Percentiles rank a stretch among this genome's conserved stretches.
These are phyloP conservation scores for Ampelomyces quisqualis DNA, from an alignment of 2,329 filamentous ascomycete genomes.

Conservation along the genomic window DNA sequence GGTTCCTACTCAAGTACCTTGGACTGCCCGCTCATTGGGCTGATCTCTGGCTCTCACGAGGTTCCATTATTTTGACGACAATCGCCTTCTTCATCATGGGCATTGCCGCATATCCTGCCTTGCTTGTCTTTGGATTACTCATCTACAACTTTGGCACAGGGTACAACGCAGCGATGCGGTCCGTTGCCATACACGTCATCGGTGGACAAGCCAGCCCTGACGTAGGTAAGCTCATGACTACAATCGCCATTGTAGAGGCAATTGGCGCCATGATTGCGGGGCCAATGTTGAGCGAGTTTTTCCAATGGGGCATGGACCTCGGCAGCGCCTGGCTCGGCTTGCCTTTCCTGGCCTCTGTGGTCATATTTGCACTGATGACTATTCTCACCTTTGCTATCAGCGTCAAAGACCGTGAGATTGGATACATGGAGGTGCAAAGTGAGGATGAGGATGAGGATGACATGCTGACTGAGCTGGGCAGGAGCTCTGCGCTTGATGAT, in stretches of 20 bases:
- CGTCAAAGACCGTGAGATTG: conserved; percentile 22
- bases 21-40: conserved; percentile 44
- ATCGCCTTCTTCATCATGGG: conserved; percentile 51
- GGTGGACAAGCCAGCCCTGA: conserved; percentile 47
- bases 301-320: conserved; percentile 50
- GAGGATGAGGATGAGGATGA: conserved; percentile 22
- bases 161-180: conserved; percentile 50
- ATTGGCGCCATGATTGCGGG: conserved; percentile 52
- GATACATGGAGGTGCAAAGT: conserved; percentile 22
- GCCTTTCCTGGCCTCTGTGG: conserved; percentile 41
- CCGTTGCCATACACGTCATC: conserved; percentile 51
- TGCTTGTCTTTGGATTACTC: conserved; percentile 49
- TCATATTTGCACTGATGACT: conserved; percentile 28
- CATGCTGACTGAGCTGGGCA: conserved; percentile 9
- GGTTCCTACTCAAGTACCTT: conserved; percentile 41
- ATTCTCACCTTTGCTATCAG: conserved; percentile 33
- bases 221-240: conserved; percentile 52
- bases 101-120: conserved; percentile 46
- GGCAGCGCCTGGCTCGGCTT: conserved; percentile 52
- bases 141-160: conserved; percentile 53
- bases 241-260: conserved; percentile 52
- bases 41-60: conserved; percentile 51
- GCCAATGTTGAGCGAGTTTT: conserved; percentile 49
- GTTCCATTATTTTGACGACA: conserved; percentile 48
- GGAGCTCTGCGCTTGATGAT: conserved; percentile 16